These are phyloP conservation scores for Russula abietina DNA, from an alignment of 768 basidiomycete species.

Conservation along the genomic window DNA sequence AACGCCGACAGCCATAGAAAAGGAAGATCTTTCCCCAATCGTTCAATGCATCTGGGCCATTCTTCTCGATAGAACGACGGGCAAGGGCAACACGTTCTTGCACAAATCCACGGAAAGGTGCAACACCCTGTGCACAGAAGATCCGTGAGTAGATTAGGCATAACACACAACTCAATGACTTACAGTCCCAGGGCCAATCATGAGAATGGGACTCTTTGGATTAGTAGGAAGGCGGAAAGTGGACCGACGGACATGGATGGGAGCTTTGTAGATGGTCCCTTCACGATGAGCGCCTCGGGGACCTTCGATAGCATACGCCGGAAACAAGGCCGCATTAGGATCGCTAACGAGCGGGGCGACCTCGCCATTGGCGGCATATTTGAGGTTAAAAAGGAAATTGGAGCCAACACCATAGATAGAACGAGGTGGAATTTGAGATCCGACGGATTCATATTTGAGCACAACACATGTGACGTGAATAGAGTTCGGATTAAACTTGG, in stretches of 20 bases:
- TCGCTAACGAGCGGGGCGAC: slow-evolving; percentile 39
- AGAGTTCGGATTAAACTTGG: slow-evolving; percentile 80
- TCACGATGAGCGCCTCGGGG: slow-evolving; percentile 80
- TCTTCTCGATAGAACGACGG: slow-evolving; percentile 90
- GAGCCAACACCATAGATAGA: slow-evolving; percentile 88
- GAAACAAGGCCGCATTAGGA: slow-evolving; percentile 42
- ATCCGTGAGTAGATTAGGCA: slow-evolving; percentile 15
- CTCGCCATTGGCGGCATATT: slow-evolving; percentile 63
- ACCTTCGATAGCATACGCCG: slow-evolving; percentile 82
- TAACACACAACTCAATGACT: slow-evolving; percentile 33
- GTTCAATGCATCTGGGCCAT: slow-evolving; percentile 83
- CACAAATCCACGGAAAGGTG: slow-evolving; percentile 98
- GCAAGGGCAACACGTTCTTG: slow-evolving; percentile 97
- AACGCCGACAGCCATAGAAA: slow-evolving; percentile 93
- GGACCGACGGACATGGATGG: slow-evolving; percentile 90
- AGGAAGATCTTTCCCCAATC: slow-evolving; percentile 95
- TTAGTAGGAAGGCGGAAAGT: slow-evolving; percentile 97
- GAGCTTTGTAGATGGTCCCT: slow-evolving; percentile 71
- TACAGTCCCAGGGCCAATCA: slow-evolving; percentile 98
- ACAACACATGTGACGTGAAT: slow-evolving; percentile 96
- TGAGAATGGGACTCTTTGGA: slow-evolving; percentile 97
- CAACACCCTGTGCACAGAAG: slow-evolving; percentile 67
- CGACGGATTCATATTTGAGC: slow-evolving; percentile 79
- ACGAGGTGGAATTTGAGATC: slow-evolving; percentile 47
- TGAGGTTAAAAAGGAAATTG: slow-evolving; percentile 93